Evolutionary conservation across 2,329 filamentous ascomycete genomes (phyloP), one percentile per base, ranked within the genome.

Genomic region (Hymenoscyphus infarciens): DNA sequence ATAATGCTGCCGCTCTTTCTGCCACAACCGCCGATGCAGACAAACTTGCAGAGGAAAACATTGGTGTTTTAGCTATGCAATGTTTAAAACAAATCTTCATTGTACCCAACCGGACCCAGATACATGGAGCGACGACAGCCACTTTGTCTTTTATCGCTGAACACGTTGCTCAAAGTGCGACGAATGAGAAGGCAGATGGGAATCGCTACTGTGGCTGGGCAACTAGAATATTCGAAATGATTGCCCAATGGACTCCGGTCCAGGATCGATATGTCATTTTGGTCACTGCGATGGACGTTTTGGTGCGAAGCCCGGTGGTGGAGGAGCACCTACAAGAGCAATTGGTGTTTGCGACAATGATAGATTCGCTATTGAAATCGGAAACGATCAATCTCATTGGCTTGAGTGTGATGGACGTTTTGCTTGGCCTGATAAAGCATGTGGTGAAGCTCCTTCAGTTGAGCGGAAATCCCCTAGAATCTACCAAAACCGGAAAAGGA

Each of bases 191-290:
- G 15, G 67, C 76, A 13, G 74, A 76, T 27, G 78, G 74, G 10
- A 76, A 78, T 52, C 75, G 76, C 53, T 82, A 83, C 69, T 78
- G 80, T 54, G 89, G 85, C 57, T 98, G 94, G 94, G 88, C 92
- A 1, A 89, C 92, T 29, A 88, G 87, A 62, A 81, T 98, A 58
- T 91, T 96, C 74, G 86, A 89, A 70, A 83, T 93, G 65, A 83
- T 94, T 60, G 87, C 92, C 16, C 85, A 87, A 63, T 98, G 93
- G 92, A 89, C 92, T 0, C 92, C 95, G 0, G 93, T 98, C 1
- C 94, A 98, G 74, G 92, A 97, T 72, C 89, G 95, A 60, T 98
- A 96, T 77, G 86, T 94, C 45, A 95, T 98, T 62, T 81, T 97
- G 56, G 84, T 97, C 55, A 89, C 90, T 0, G 83, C 89, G 2